Base-by-base conservation (phyloP, 306 rosid species). In the Spatholobus suberectus region DNA sequence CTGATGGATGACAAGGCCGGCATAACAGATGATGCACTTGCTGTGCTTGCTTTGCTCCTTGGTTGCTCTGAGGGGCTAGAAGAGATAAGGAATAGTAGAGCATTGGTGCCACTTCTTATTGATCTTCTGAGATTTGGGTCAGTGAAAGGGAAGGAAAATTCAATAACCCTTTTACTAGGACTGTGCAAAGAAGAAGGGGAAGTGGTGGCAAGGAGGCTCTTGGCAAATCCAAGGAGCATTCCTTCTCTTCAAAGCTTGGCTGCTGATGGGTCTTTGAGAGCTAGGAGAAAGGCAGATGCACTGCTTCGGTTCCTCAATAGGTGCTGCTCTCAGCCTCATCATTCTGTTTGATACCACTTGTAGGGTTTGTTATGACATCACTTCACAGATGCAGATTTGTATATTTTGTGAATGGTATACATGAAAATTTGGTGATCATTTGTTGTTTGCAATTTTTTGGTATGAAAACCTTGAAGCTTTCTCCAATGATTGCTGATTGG, bases 41-140 rank as follows among this genome's bases (percentile, higher is more conserved):
- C 88, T 0, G 93, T 92, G 68, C 97, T 95, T 18, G 89, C 97
- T 43, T 52, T 85, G 54, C 88, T 96, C 0, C 83, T 89, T 84
- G 87, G 98, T 2, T 92, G 97, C 86, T 86, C 90, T 3, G 77
- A 90, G 70, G 98, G 98, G 29, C 43, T 88, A 29, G 85, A 87
- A 76, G 94, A 93, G 85, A 93, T 93, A 57, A 91, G 87, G 76
- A 92, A 90, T 73, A 89, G 90, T 75, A 90, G 85, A 76, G 83
- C 73, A 29, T 78, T 96, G 81, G 87, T 96, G 73, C 91, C 94
- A 46, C 83, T 93, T 81, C 97, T 96, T 11, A 84, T 91, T 78
- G 99, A 93, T 85, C 93, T 93, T 83, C n/a, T 96, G 65, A 90
- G 98, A 85, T 91, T 90, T 89, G 99, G 99, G 2, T 96, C 99